Percentiles rank a stretch among this genome's conserved stretches.
Evolutionary conservation across 106 monocot species (phyloP).

Genomic region (Dendrobium chrysotoxum): DNA sequence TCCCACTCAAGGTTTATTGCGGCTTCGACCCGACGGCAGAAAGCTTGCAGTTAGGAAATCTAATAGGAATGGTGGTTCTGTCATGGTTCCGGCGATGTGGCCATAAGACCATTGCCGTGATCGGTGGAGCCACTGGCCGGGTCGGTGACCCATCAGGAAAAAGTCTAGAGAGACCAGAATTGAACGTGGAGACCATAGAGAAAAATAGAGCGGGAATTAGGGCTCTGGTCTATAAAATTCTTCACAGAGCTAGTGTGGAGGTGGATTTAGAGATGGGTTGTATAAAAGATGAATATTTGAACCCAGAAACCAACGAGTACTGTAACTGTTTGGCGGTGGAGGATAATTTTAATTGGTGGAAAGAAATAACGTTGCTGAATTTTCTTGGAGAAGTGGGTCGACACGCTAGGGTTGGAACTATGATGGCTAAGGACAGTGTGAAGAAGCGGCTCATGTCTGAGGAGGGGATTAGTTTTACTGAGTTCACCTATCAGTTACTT

Average conservation of each 20-base stretch:
- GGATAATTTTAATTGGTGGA: conserved; percentile 93
- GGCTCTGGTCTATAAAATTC: conserved; percentile 29
- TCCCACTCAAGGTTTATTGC: conserved; percentile 62
- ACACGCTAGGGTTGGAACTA: conserved; percentile 75
- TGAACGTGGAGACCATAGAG: conserved; percentile 44
- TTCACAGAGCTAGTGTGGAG: conserved; percentile 11
- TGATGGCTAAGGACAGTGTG: conserved; percentile 94
- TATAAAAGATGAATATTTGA: conserved; percentile 18
- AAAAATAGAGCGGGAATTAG: conserved; percentile 47
- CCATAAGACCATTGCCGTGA: conserved; percentile 54
- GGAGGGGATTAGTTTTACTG: too few relatives aligned
- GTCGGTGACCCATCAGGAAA: conserved; percentile 93
- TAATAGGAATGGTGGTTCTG: conserved; percentile 74
- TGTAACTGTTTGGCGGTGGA: conserved; percentile 30
- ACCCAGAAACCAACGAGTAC: neutral
- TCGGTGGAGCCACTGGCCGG: conserved; percentile 85
- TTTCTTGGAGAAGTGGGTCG: conserved; percentile 17
- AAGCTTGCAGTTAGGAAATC: conserved; percentile 88
- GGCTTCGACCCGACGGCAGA: conserved; percentile 96
- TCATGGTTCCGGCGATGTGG: conserved; percentile 82
- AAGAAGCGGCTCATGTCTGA: conserved; percentile 77
- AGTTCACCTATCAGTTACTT: too few relatives aligned
- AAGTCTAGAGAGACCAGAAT: conserved; percentile 66
- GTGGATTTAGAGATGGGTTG: neutral
- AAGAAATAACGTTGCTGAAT: conserved; percentile 53